Evolutionary conservation across 208 protist genomes (phyloP).

Genomic region (Angomonas deanei): DNA sequence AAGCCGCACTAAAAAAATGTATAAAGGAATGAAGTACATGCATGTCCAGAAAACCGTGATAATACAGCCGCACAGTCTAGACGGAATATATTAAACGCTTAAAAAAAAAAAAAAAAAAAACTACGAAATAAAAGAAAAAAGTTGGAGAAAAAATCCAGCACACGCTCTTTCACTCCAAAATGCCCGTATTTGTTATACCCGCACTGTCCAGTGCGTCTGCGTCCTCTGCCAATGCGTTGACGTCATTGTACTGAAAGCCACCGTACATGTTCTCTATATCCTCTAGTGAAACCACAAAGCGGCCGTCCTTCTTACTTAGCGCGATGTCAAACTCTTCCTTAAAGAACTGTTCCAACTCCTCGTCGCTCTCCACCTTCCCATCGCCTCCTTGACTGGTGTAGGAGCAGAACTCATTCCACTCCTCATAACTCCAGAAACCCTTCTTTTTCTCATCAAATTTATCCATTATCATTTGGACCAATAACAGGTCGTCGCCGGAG

Average conservation of each 20-base stretch:
- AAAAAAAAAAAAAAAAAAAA: slow-evolving; percentile 19
- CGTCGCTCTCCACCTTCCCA: slow-evolving; percentile 19
- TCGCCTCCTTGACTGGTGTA: slow-evolving; percentile 30
- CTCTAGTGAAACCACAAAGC: slow-evolving; percentile 29
- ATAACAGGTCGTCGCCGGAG: slow-evolving; percentile 34
- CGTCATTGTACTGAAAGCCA: slow-evolving; percentile 70
- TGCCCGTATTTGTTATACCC: slow-evolving; percentile 49
- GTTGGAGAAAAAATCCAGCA: background rate
- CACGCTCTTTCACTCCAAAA: slow-evolving; percentile 39
- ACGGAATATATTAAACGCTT: too few relatives aligned
- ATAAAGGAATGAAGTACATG: background rate
- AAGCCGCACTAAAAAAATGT: background rate
- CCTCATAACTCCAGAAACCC: slow-evolving; percentile 57
- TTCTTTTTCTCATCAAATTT: slow-evolving; percentile 38
- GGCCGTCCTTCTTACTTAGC: slow-evolving; percentile 11
- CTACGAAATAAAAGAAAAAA: slow-evolving; percentile 1
- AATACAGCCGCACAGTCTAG: background rate
- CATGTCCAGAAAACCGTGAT: background rate
- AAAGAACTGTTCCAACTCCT: slow-evolving; percentile 50
- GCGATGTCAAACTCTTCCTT: slow-evolving; percentile 70
- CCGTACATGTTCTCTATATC: slow-evolving; percentile 85
- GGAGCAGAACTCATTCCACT: slow-evolving; percentile 58
- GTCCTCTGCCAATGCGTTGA: slow-evolving; percentile 68
- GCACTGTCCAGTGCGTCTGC: slow-evolving; percentile 48
- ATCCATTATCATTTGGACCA: slow-evolving; percentile 63